Base-by-base conservation (phyloP, 2,329 filamentous ascomycete genomes). In the Apiospora rasikravindrae region DNA sequence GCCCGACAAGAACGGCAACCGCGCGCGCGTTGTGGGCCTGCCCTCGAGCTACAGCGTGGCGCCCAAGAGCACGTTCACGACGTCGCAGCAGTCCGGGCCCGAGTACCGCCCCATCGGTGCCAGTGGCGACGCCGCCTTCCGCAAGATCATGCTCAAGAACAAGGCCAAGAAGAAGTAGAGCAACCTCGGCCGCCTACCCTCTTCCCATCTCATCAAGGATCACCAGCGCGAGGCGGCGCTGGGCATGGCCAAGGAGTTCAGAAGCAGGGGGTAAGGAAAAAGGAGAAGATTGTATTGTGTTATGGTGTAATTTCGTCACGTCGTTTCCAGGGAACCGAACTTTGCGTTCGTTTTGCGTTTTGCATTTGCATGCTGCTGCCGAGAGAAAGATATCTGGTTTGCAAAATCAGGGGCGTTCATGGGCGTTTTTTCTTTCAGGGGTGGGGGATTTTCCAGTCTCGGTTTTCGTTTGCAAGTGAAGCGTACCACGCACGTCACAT, bases 51-150 rank as follows among this genome's bases (percentile, higher is more conserved):
- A 90, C 79, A 89, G 87, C 10, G 86, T 91, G 74, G 89, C 89
- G 11, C 89, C 89, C 6, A 86, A 86, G 78, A 92, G 89, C 79
- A 91, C 88, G 0, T 91, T 90, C 76, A 88, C 90, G 75, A 85
- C 87, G 26, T 82, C 81, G 40, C 33, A 33, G 33, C 57, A 64
- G 33, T 83, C 84, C 53, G 84, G 82, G 4, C 81, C 85, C 7
- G 88, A 89, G 74, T 88, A 88, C 74, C 85, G 88, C 57, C 90
- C 90, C 14, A 88, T 92, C 74, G 90, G 90, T 69, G 86, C 89
- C n/a, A 86, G 86, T 73, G 90, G 90, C 72, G 84, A 89, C 80
- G 90, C 91, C 75, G 90, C 90, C 0, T 92, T 92, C 83, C 86
- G 89, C 74, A 90, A 86, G 82, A 91, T 92, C 86, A 90, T 89